phyloP scores from a whole-genome alignment of 176 grass and related monocot species.

The Oryza coarctata region DNA sequence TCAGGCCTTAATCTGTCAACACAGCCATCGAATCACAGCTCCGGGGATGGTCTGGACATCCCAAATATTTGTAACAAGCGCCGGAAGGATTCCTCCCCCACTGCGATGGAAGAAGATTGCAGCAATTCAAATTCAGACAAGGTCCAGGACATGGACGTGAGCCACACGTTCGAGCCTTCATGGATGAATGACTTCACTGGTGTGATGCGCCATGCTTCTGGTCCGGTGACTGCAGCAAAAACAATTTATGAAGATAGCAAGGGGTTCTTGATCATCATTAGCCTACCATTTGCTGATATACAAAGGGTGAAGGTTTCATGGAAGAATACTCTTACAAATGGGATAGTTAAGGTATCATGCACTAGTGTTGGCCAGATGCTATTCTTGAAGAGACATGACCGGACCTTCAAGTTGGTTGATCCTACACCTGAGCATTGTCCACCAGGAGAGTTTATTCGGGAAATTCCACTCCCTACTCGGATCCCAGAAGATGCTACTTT shows the following conservation, averaged over 20 bases:
- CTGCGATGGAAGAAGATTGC: slow-evolving; percentile 75
- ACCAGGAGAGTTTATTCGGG: slow-evolving; percentile 86
- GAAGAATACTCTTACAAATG: slow-evolving; percentile 84
- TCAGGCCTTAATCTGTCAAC: slow-evolving; percentile 74
- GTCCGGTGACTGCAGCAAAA: slow-evolving; percentile 85
- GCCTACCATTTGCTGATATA: slow-evolving; percentile 79
- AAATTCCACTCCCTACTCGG: slow-evolving; percentile 73
- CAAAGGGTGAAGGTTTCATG: slow-evolving; percentile 90
- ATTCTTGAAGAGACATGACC: slow-evolving; percentile 78
- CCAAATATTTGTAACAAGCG: slow-evolving; percentile 52
- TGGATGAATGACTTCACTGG: slow-evolving; percentile 84
- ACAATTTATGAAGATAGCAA: slow-evolving; percentile 89
- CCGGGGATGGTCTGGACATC: slow-evolving; percentile 55
- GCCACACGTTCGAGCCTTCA: slow-evolving; percentile 52
- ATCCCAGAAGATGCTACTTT: slow-evolving; percentile 90
- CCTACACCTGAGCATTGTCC: slow-evolving; percentile 89
- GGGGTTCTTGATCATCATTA: slow-evolving; percentile 90
- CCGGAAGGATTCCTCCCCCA: slow-evolving; percentile 62
- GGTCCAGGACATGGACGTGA: slow-evolving; percentile 54
- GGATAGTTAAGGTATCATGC: slow-evolving; percentile 79
- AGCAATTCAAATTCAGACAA: slow-evolving; percentile 73
- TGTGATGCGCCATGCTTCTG: slow-evolving; percentile 80
- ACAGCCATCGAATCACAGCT: slow-evolving; percentile 56
- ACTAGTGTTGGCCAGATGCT: slow-evolving; percentile 61
- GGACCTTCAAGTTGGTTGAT: slow-evolving; percentile 78